phyloP scores from a whole-genome alignment of 257 asterid genomes.

The Jacaranda mimosifolia region DNA sequence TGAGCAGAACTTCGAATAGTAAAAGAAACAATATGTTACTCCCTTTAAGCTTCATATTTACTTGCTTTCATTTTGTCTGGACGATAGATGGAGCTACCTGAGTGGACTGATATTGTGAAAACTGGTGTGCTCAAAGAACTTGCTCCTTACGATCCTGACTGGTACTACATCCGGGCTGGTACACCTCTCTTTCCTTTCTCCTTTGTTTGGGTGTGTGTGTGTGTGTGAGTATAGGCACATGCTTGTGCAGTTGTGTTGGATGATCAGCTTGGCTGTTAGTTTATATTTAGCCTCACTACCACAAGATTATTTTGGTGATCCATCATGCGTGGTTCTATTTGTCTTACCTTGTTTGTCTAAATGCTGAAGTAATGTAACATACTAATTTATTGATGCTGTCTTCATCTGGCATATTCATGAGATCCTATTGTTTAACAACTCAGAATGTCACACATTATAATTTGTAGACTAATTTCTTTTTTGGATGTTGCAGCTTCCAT shows the following conservation, averaged over 20 bases:
- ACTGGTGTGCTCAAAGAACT: slow-evolving; percentile 88
- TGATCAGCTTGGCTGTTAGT: not conserved
- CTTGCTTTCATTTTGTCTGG: not conserved
- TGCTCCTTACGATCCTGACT: slow-evolving; percentile 94
- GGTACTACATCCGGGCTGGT: slow-evolving; percentile 98
- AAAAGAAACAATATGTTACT: not conserved
- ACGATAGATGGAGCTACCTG: slow-evolving; percentile 86
- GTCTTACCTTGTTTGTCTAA: not conserved
- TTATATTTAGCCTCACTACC: not conserved
- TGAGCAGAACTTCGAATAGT: not conserved
- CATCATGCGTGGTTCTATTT: not conserved
- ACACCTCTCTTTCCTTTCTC: not conserved
- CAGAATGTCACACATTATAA: not conserved
- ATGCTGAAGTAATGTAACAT: not conserved
- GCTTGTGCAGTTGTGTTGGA: not conserved
- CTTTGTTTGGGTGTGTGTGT: too few species aligned
- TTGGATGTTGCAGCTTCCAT: slow-evolving; percentile 70
- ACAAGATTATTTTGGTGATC: not conserved
- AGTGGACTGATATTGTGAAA: slow-evolving; percentile 94
- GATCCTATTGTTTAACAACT: not conserved
- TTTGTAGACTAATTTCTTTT: not conserved
- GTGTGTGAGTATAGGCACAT: not conserved
- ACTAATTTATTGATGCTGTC: not conserved
- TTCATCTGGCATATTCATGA: not conserved
- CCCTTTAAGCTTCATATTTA: not conserved